Percentiles rank a stretch among this genome's conserved stretches.
Conservation (phyloP, 1,139 yeast species). For the Keqinozyma sinolaborantium region DNA sequence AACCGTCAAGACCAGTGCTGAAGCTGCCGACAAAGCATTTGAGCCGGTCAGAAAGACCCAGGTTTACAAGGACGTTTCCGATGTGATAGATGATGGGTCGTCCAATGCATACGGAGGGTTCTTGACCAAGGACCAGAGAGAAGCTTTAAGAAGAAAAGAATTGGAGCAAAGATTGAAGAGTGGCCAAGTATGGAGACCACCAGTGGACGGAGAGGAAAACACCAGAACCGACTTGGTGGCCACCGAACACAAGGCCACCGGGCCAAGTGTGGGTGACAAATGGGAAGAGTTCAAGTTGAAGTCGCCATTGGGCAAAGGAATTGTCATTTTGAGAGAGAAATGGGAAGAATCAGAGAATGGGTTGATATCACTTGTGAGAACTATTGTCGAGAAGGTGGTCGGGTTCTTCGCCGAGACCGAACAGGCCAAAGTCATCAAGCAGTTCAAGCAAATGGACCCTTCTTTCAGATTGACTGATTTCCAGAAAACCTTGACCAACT, state of each 20-base stretch:
- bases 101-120: constrained; percentile 91
- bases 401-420: constrained; percentile 96
- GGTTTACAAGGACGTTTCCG: constrained; percentile 83
- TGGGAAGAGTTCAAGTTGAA: constrained; percentile 68
- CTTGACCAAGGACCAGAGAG: constrained; percentile 81
- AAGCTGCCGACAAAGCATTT: constrained; percentile 77
- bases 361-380: constrained; percentile 74
- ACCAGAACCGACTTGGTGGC: constrained; percentile 55
- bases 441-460: constrained; percentile 90
- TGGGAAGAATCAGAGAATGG: constrained; percentile 98
- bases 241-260: constrained; percentile 73
- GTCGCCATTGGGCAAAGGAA: constrained; percentile 64
- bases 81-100: constrained; percentile 89
- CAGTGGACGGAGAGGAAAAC: constrained; percentile 79
- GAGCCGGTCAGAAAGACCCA: constrained; percentile 94
- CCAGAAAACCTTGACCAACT: constrained; percentile 82
- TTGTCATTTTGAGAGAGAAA: constrained; percentile 61
- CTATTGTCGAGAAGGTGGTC: constrained; percentile 74
- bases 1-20: constrained; percentile 78
- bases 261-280: constrained; percentile 67
- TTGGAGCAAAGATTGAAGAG: constrained; percentile 41
- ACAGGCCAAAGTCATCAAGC: constrained; percentile 83
- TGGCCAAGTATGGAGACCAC: constrained; percentile 61
- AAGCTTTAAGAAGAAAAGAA: constrained; percentile 67
- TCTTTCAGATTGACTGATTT: constrained; percentile 77